phyloP scores from a whole-genome alignment of 495 filamentous ascomycete genomes.

The Aspergillus panamensis region DNA sequence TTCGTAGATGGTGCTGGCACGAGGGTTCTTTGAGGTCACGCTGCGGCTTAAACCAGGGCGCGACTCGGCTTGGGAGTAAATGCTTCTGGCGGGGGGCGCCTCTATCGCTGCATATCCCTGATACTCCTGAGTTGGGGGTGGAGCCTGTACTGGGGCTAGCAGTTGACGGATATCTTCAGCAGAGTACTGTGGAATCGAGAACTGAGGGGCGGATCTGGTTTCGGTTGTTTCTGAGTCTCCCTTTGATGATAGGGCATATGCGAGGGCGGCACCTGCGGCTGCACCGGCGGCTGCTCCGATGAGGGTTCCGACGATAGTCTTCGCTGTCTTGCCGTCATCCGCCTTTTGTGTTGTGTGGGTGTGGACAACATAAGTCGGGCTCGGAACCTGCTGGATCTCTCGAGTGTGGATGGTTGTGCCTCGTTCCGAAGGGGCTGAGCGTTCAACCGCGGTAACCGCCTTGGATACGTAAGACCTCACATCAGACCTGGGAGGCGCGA shows the following conservation, averaged over 20 bases:
- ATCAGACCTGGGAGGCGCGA: conserved; percentile 30
- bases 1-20: conserved; percentile 44
- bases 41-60: conserved; percentile 34
- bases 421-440: conserved; percentile 23
- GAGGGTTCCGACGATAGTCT: conserved; percentile 68
- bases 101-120: conserved; percentile 39
- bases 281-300: conserved; percentile 75
- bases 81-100: conserved; percentile 38
- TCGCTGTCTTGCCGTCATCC: conserved; percentile 43
- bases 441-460: conserved; percentile 30
- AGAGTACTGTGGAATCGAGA: conserved; percentile 24
- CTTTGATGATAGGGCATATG: conserved; percentile 64
- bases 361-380: conserved; percentile 32
- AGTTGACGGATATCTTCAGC: conserved; percentile 31
- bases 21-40: conserved; percentile 38
- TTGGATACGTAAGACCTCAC: conserved; percentile 31
- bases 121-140: conserved; percentile 25
- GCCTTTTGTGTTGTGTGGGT: conserved; percentile 29
- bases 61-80: conserved; percentile 32
- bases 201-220: conserved; percentile 20
- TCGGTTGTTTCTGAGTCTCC: conserved; percentile 37
- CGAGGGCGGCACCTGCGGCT: conserved; percentile 68
- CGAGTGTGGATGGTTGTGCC: conserved; percentile 30
- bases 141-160: conserved; percentile 27
- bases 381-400: conserved; percentile 28